phyloP scores from a whole-genome alignment of 352 stramenopile genomes.

The Aphanomyces astaci region DNA sequence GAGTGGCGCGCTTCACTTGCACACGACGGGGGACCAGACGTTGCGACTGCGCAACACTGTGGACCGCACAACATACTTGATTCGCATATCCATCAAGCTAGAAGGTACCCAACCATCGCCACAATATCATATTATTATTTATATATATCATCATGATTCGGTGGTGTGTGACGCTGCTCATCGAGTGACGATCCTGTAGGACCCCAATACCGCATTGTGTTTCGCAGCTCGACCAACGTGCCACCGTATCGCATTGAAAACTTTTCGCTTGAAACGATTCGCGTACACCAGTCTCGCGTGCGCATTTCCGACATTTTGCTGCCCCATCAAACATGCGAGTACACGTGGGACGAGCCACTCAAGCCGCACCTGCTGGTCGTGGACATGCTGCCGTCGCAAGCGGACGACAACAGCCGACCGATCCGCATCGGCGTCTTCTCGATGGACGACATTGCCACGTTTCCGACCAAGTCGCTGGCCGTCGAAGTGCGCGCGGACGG shows the following conservation, averaged over 20 bases:
- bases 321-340: conserved; percentile 79
- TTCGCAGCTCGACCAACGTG: conserved; percentile 35
- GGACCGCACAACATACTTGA: conserved; percentile 64
- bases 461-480: conserved; percentile 48
- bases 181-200: neutral
- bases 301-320: conserved; percentile 77
- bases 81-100: conserved; percentile 70
- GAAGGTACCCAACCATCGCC: too few species aligned
- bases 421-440: conserved; percentile 75
- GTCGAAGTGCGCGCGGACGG: conserved; percentile 80
- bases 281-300: conserved; percentile 74
- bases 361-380: conserved; percentile 72
- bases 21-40: conserved; percentile 70
- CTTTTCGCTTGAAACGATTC: conserved; percentile 82
- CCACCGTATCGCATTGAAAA: conserved; percentile 84
- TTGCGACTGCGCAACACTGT: conserved; percentile 78
- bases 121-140: too few species aligned
- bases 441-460: conserved; percentile 73
- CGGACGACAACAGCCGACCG: conserved; percentile 78
- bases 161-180: conserved; percentile 40
- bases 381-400: conserved; percentile 81
- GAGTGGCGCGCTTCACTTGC: conserved; percentile 70
- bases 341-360: conserved; percentile 83
- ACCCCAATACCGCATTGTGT: conserved; percentile 23
- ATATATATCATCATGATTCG: too few species aligned